A percentile compares a stretch with the other conserved stretches of the same genome.
These are phyloP conservation scores for Fusarium siculi DNA, from an alignment of 2,329 filamentous ascomycete genomes.

Conservation along the genomic window DNA sequence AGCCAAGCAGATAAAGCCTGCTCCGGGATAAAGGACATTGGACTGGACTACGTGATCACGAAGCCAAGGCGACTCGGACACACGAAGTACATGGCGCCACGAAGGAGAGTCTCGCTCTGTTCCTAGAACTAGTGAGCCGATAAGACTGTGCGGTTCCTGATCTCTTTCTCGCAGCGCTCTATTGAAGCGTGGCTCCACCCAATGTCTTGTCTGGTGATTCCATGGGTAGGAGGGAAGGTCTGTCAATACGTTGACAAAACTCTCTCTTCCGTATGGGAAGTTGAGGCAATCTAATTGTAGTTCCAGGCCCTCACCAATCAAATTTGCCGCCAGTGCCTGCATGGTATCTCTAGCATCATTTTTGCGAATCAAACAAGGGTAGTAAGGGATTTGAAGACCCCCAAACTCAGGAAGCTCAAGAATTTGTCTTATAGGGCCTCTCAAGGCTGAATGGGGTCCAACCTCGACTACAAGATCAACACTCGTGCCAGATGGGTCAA, in stretches of 20 bases:
- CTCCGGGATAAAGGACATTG: not conserved
- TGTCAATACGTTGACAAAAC: not conserved
- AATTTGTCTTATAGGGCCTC: not conserved
- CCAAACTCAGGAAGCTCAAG: not conserved
- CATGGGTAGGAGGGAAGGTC: not conserved
- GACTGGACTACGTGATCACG: not conserved
- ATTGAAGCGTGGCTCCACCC: not conserved
- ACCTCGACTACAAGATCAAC: not conserved
- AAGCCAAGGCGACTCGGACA: not conserved
- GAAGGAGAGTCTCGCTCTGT: not conserved
- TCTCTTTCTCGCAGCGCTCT: not conserved
- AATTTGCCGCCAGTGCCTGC: not conserved
- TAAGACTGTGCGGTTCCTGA: not conserved
- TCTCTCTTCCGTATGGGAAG: not conserved
- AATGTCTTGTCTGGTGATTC: not conserved
- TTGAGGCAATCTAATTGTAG: not conserved
- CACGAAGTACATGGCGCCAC: not conserved
- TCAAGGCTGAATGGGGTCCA: not conserved
- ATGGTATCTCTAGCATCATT: not conserved
- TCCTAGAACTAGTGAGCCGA: not conserved
- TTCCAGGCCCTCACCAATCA: not conserved
- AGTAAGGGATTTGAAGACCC: not conserved
- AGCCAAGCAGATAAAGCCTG: not conserved
- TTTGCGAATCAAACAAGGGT: not conserved
- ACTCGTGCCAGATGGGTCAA: not conserved